Evolutionary conservation across 768 basidiomycete genomes (phyloP), one percentile per base, ranked within the genome.

Genomic region (Myochromella boudieri): DNA sequence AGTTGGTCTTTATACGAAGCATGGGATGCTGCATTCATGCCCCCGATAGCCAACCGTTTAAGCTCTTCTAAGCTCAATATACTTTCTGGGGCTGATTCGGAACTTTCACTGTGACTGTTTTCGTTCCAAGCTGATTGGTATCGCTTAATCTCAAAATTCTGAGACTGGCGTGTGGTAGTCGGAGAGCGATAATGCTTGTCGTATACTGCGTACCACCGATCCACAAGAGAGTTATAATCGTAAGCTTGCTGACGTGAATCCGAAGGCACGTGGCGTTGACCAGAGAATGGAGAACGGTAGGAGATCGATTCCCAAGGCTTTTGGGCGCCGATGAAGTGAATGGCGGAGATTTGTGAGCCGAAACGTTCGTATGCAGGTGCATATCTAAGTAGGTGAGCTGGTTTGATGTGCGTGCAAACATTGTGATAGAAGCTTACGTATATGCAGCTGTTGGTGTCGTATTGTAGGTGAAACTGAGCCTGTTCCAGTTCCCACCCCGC

Each of bases 391-490:
- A 58, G 55, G 46, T 44, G 39, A 25, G 54, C 58, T 54, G 64
- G 62, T 48, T 54, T 53, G 57, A 51, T 37, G 58, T 52, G 59
- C 52, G 61, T 49, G 61, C 42, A 42, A 43, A 54, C 24, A 54
- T 57, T 37, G 48, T 20, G 18, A 14, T 15, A 34, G 45, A 51
- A 26, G 81, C 90, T 75, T 60, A 95, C 87, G 91, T 94, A 72
- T 98, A 98, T 44, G 87, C 92, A 48, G 95, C 93, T 11, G 93
- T 93, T 14, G 97, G 97, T 2, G 97, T 98, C 12, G 95, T 97
- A 67, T 99, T 99, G 72, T 97, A 99, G 32, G 85, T 91, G 69
- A 98, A 99, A 63, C 93, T 93, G 56, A 99, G 83, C 57, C 93
- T 79, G 58, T 97, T 82, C 97, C 97, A 99, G 60, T 90, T 66